These are phyloP conservation scores for Lactarius psammicola DNA, from an alignment of 768 basidiomycete species.

Conservation along the genomic window DNA sequence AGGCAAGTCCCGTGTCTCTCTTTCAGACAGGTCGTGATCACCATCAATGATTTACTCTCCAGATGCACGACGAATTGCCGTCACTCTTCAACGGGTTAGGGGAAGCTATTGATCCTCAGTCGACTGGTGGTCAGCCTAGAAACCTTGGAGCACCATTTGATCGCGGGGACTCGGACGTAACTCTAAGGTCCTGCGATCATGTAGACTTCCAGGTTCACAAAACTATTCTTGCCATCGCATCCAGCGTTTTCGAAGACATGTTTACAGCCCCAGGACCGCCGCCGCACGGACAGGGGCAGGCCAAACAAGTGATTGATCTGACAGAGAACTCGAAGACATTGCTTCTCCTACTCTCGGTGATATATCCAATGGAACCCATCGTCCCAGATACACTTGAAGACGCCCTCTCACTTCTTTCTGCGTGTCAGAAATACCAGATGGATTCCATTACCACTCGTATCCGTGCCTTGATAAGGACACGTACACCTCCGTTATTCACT, in stretches of 20 bases:
- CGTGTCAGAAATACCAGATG: conserved; percentile 23
- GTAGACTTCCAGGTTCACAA: conserved; percentile 55
- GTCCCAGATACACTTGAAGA: conserved; percentile 10
- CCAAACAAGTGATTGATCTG: neutral
- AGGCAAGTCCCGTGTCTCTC: neutral
- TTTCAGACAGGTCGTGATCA: too few relatives aligned
- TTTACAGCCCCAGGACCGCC: conserved; percentile 36
- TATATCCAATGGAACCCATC: conserved; percentile 1
- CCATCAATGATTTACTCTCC: neutral
- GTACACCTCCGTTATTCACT: neutral
- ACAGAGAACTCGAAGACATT: conserved; percentile 17
- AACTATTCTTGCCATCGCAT: conserved; percentile 52
- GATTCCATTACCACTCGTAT: neutral
- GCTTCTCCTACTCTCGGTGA: conserved; percentile 1
- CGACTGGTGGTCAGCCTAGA: neutral
- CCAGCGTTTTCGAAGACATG: conserved; percentile 56
- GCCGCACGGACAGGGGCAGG: neutral
- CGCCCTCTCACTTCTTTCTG: conserved; percentile 6
- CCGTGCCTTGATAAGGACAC: neutral
- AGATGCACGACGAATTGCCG: neutral
- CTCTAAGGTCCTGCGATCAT: conserved; percentile 53
- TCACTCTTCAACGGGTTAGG: neutral
- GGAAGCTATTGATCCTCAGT: neutral
- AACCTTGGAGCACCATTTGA: conserved; percentile 20
- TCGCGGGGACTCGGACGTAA: conserved; percentile 40